Evolutionary conservation across 805 yeast species (phyloP).

Genomic region (Kluyveromyces wickerhamii): DNA sequence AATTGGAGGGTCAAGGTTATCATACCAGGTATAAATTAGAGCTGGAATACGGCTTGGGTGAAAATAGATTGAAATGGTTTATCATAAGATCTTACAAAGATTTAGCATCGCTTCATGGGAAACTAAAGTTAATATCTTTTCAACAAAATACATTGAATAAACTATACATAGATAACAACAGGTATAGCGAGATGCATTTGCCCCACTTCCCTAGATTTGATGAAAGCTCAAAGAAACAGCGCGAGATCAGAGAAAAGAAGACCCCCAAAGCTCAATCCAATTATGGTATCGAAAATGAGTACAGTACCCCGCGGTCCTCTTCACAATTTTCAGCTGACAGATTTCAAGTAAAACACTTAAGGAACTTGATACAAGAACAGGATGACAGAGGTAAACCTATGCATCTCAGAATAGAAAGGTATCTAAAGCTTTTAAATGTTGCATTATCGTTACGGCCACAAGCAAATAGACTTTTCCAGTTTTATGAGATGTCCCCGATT

Average conservation of each 20-base stretch:
- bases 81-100: constrained; percentile 67
- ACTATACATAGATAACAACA: constrained; percentile 21
- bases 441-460: constrained; percentile 66
- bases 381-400: constrained; percentile 24
- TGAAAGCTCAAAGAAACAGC: constrained; percentile 10
- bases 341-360: constrained; percentile 23
- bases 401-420: constrained; percentile 45
- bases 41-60: constrained; percentile 85
- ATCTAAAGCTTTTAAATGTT: constrained; percentile 53
- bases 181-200: constrained; percentile 18
- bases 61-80: constrained; percentile 70
- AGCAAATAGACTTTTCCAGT: constrained; percentile 73
- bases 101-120: constrained; percentile 60
- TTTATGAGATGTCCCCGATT: constrained; percentile 84
- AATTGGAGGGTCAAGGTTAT: constrained; percentile 10
- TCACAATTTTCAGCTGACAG: constrained; percentile 14
- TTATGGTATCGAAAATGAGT: background rate
- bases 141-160: constrained; percentile 33
- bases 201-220: constrained; percentile 26
- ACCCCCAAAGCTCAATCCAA: background rate
- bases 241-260: background rate
- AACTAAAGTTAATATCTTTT: constrained; percentile 47
- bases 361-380: constrained; percentile 21
- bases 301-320: constrained; percentile 13
- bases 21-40: constrained; percentile 52